Evolutionary conservation across 1,139 yeast genomes (phyloP), one percentile per base, ranked within the genome.

Genomic region (Diutina sp.): DNA sequence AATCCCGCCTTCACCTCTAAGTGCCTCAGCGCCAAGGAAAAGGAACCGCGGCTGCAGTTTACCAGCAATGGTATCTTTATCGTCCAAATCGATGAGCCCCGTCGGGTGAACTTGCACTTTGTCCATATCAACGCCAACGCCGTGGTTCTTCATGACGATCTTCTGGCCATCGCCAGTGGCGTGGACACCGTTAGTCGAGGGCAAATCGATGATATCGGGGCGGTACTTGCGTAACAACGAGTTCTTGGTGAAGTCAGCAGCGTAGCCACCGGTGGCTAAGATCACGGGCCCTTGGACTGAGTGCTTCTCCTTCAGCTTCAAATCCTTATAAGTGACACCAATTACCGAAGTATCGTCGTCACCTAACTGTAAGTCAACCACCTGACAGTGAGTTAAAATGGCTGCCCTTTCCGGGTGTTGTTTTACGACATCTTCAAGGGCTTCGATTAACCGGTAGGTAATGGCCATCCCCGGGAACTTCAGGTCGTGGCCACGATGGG

Each of bases 71-170:
- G 74, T 74, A 14, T 77, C 80, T 21, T 72, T 75, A 61, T 84
- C 87, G 57, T 77, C 73, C 55, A 84, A 84, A 62, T 85, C 87
- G 59, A 87, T 78, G 63, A 87, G 78, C 0, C 95, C 95, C 8
- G 95, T 86, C 29, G 96, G 96, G 63, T 85, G 91, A 16, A 87
- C 85, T 68, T 87, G 95, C 48, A 87, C 83, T 67, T 86, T 84
- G 55, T 85, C 89, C 82, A 87, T 76, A 66, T 86, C 90, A 52
- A 85, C 79, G 51, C 86, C 79, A 46, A 77, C 71, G 11, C 88
- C 95, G 35, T 85, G 80, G 59, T 73, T 71, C 56, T 76, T 77
- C 67, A 80, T 75, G 59, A 85, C 72, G 57, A 87, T 73, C 58
- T 78, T 75, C 61, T 84, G 88, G 1, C 91, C 90, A 66, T 87